These are phyloP conservation scores for Chrysanthemum seticuspe DNA, from an alignment of 129 eudicot species.

Conservation along the genomic window DNA sequence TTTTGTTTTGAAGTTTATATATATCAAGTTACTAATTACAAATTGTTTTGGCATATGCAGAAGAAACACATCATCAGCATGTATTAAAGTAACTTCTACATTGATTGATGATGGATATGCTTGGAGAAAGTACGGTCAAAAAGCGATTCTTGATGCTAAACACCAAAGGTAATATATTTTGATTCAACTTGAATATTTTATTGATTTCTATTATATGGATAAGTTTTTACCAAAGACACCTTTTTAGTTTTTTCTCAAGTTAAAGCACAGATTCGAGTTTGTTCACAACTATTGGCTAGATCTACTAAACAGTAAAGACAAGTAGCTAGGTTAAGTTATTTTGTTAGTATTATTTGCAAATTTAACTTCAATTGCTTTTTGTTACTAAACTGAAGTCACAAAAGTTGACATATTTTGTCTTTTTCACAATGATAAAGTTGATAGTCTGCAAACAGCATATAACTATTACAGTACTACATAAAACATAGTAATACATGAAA, in stretches of 20 bases:
- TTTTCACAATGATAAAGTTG: not conserved
- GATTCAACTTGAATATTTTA: not conserved
- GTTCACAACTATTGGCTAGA: no score
- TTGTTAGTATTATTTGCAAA: no score
- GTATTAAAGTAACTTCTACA: conserved; percentile 19
- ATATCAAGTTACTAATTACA: no score
- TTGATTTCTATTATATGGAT: not conserved
- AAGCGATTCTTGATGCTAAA: conserved; percentile 46
- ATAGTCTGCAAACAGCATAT: not conserved
- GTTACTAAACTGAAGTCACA: not conserved
- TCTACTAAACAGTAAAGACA: not conserved
- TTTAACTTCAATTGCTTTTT: not conserved
- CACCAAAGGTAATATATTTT: conserved; percentile 46
- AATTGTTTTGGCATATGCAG: no score
- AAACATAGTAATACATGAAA: no score
- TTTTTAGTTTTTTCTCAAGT: not conserved
- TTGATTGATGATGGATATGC: conserved; percentile 59
- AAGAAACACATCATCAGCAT: conserved; percentile 12
- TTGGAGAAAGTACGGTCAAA: conserved; percentile 89
- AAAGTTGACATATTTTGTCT: not conserved
- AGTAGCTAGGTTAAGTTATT: no score
- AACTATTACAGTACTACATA: no score
- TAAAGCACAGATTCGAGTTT: not conserved
- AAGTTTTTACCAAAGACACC: not conserved
- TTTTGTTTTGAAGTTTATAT: no score